phyloP scores from a whole-genome alignment of 352 stramenopile genomes.

The Phytophthora chlamydospora region DNA sequence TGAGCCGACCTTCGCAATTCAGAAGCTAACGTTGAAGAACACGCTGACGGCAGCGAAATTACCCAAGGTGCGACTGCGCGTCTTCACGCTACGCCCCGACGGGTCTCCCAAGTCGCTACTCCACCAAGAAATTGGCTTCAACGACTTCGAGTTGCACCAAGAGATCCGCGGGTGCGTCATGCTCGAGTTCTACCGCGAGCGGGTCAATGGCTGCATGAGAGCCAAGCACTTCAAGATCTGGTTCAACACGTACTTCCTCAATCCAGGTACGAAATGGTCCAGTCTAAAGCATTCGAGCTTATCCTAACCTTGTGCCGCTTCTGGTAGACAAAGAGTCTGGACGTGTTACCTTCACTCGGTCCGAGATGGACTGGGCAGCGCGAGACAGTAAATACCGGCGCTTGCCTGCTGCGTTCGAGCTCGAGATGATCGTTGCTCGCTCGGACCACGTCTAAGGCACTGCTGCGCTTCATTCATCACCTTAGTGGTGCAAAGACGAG shows the following conservation, averaged over 20 bases:
- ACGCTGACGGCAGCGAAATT: constrained; percentile 41
- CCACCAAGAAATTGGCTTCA: constrained; percentile 55
- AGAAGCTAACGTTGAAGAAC: constrained; percentile 50
- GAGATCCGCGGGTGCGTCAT: constrained; percentile 57
- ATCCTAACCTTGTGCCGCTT: constrained; percentile 5
- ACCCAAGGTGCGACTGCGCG: constrained; percentile 52
- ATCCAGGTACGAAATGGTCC: constrained; percentile 26
- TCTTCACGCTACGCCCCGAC: constrained; percentile 44
- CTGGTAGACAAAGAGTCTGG: constrained; percentile 43
- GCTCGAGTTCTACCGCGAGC: constrained; percentile 61
- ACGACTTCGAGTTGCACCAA: constrained; percentile 54
- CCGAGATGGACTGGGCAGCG: constrained; percentile 72
- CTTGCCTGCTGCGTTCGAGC: constrained; percentile 68
- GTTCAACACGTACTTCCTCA: constrained; percentile 71
- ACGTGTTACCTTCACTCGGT: constrained; percentile 42
- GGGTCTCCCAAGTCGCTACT: constrained; percentile 43
- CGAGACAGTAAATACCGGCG: constrained; percentile 66
- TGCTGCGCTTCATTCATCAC: background rate
- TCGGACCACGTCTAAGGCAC: constrained; percentile 16
- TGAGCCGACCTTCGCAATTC: constrained; percentile 38
- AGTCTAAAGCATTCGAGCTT: background rate
- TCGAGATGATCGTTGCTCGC: constrained; percentile 52
- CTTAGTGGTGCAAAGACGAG: background rate
- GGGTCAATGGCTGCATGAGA: constrained; percentile 44
- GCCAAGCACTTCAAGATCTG: constrained; percentile 78